Evolutionary conservation across 2,329 filamentous ascomycete genomes (phyloP).

Genomic region (Xylariaceae sp.): DNA sequence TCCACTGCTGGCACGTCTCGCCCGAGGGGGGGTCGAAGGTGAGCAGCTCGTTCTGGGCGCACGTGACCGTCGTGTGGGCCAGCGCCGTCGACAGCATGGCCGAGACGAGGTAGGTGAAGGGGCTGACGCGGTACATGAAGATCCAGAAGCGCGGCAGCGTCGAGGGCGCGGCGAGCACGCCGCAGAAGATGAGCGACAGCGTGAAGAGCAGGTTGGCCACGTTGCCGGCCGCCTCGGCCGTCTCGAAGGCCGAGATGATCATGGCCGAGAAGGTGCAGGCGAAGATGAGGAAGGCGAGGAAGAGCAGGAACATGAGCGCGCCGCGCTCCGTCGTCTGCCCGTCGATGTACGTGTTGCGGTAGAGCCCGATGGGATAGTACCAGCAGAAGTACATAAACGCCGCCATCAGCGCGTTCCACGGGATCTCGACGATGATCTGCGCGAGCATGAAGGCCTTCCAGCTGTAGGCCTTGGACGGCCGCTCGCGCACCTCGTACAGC

Average conservation of each 20-base stretch:
- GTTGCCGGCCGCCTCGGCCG: slow-evolving; percentile 68
- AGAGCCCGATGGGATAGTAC: slow-evolving; percentile 80
- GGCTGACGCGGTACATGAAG: slow-evolving; percentile 67
- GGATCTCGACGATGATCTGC: slow-evolving; percentile 77
- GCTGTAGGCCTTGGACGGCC: slow-evolving; percentile 74
- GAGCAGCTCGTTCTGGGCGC: slow-evolving; percentile 57
- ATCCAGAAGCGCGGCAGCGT: slow-evolving; percentile 68
- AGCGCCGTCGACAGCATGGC: slow-evolving; percentile 58
- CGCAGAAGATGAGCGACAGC: slow-evolving; percentile 66
- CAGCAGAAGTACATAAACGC: slow-evolving; percentile 72
- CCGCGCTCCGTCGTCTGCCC: slow-evolving; percentile 60
- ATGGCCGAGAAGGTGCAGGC: slow-evolving; percentile 74
- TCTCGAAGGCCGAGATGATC: slow-evolving; percentile 67
- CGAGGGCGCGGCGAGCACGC: slow-evolving; percentile 58
- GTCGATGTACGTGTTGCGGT: slow-evolving; percentile 58
- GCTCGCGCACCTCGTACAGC: slow-evolving; percentile 77
- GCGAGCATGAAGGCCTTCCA: slow-evolving; percentile 82
- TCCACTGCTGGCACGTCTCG: slow-evolving; percentile 49
- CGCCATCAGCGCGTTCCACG: slow-evolving; percentile 72
- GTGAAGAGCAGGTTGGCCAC: slow-evolving; percentile 69
- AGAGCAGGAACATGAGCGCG: slow-evolving; percentile 69
- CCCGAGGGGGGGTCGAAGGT: slow-evolving; percentile 49
- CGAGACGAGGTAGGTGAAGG: slow-evolving; percentile 66
- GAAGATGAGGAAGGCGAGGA: slow-evolving; percentile 70
- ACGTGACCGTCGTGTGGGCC: slow-evolving; percentile 51